Base-by-base conservation (phyloP, 2,329 filamentous ascomycete species). In the Hymenoscyphus infarciens region DNA sequence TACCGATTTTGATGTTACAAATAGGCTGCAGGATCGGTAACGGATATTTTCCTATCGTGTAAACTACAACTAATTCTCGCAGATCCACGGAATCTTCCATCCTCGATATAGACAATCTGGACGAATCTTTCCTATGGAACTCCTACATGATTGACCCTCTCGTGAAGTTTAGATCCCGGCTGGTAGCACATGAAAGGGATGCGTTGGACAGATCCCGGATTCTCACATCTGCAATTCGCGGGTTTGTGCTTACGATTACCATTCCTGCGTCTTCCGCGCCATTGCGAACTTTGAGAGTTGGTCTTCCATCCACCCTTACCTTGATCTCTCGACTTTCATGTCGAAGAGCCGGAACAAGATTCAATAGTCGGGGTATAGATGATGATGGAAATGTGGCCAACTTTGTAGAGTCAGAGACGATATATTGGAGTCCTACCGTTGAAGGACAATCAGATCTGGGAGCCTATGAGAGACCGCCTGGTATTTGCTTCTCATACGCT, bases 351-450 rank as follows among this genome's bases (percentile, higher is more conserved):
- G 95, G 95, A 25, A 99, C 95, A 16, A 85, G 95, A 49, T 99
- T 98, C 81, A 98, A 98, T 75, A 89, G 94, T n/a, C 85, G 95
- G 69, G 95, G 95, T 45, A 97, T 99, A 67, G 95, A 99, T 73
- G 95, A 99, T 74, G 92, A 98, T 72, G 95, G 95, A 15, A 92
- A 98, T 71, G 95, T 98, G 31, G 93, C 95, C 64, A 99, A 99
- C 75, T 99, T 97, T 76, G 95, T 98, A n/a, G 95, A 99, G 76
- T 95, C 92, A 0, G 95, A 99, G 77, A 96, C 92, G 0, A 87
- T 94, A 49, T 93, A 96, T 73, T 97, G 91, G 89, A 89, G 88
- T 69, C 90, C 90, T 0, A 85, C 86, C 4, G 63, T 63, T 6
- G 63, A 56, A 42, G 67, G 0, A 45, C 65, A 68, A 58, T 61